Percentiles rank a stretch among this genome's conserved stretches.
phyloP scores from a whole-genome alignment of 1,284 basidiomycete species.

The Bjerkandera adusta region DNA sequence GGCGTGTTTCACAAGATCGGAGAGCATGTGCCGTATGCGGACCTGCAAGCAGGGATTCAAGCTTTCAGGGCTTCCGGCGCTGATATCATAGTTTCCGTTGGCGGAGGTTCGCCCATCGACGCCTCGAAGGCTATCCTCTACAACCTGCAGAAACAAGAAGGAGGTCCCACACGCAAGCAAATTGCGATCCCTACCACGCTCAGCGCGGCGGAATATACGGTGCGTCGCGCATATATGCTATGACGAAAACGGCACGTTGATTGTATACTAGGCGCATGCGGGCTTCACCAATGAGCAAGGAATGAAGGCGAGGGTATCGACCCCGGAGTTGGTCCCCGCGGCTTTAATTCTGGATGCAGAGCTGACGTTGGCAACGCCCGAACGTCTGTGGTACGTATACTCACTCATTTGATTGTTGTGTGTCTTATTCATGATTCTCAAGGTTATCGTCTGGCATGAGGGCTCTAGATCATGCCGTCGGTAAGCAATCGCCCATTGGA shows the following conservation, averaged over 20 bases:
- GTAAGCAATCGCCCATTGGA: slow-evolving; percentile 32
- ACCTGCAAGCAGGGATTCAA: slow-evolving; percentile 62
- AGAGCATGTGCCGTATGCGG: slow-evolving; percentile 72
- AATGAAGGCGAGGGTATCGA: slow-evolving; percentile 57
- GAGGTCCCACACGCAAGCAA: slow-evolving; percentile 45
- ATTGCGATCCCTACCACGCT: slow-evolving; percentile 83
- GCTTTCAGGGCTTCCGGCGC: slow-evolving; percentile 53
- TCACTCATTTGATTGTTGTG: neutral
- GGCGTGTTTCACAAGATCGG: slow-evolving; percentile 76
- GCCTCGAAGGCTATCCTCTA: slow-evolving; percentile 72
- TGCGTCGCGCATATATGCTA: no score
- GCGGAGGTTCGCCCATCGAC: slow-evolving; percentile 81
- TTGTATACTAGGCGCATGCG: no score
- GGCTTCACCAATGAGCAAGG: slow-evolving; percentile 77
- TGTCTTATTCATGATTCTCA: neutral
- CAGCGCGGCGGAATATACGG: slow-evolving; percentile 77
- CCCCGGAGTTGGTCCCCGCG: slow-evolving; percentile 55
- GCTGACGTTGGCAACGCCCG: slow-evolving; percentile 71
- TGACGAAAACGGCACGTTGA: no score
- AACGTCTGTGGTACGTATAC: slow-evolving; percentile 60
- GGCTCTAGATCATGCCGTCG: slow-evolving; percentile 78
- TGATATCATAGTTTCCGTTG: slow-evolving; percentile 70
- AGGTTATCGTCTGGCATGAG: slow-evolving; percentile 79
- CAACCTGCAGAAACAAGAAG: slow-evolving; percentile 53
- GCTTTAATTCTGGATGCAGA: slow-evolving; percentile 80